Percentiles rank a stretch among this genome's conserved stretches.
These are phyloP conservation scores for Fusarium vanettenii DNA, from an alignment of 2,329 filamentous ascomycete genomes.

Conservation along the genomic window DNA sequence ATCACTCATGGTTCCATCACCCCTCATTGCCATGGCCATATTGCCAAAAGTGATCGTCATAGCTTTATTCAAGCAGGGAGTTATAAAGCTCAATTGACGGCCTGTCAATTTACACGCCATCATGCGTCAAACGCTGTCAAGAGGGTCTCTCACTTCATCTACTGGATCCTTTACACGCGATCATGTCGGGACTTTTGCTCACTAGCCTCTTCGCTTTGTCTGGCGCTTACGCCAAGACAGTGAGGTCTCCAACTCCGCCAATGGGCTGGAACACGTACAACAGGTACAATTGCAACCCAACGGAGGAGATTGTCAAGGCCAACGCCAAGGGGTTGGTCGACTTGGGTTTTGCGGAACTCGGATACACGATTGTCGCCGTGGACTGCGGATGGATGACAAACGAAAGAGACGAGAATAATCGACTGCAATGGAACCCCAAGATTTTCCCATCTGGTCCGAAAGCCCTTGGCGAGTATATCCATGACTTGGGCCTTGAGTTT, in stretches of 20 bases:
- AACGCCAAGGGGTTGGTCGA: slow-evolving; percentile 66
- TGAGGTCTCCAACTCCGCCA: slow-evolving; percentile 50
- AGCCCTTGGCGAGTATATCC: slow-evolving; percentile 62
- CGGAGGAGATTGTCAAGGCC: slow-evolving; percentile 41
- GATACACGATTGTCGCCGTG: slow-evolving; percentile 66
- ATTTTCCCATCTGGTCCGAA: slow-evolving; percentile 63
- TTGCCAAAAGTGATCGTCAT: background rate
- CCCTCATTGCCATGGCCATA: background rate
- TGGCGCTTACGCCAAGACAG: slow-evolving; percentile 8
- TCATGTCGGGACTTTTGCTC: slow-evolving; percentile 14
- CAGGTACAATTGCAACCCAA: slow-evolving; percentile 43
- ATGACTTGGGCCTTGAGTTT: slow-evolving; percentile 60
- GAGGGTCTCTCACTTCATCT: background rate
- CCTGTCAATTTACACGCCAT: background rate
- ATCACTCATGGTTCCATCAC: background rate
- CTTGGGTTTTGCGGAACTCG: slow-evolving; percentile 61
- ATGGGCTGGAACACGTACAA: slow-evolving; percentile 73
- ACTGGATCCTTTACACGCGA: background rate
- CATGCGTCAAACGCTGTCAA: background rate
- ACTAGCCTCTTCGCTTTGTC: slow-evolving; percentile 11
- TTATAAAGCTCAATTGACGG: background rate
- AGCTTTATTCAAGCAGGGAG: background rate
- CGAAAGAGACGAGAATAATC: slow-evolving; percentile 55
- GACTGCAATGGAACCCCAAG: slow-evolving; percentile 61
- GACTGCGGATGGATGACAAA: slow-evolving; percentile 68